These are phyloP conservation scores for Chrysoporthe austroafricana DNA, from an alignment of 2,329 filamentous ascomycete species.

Conservation along the genomic window DNA sequence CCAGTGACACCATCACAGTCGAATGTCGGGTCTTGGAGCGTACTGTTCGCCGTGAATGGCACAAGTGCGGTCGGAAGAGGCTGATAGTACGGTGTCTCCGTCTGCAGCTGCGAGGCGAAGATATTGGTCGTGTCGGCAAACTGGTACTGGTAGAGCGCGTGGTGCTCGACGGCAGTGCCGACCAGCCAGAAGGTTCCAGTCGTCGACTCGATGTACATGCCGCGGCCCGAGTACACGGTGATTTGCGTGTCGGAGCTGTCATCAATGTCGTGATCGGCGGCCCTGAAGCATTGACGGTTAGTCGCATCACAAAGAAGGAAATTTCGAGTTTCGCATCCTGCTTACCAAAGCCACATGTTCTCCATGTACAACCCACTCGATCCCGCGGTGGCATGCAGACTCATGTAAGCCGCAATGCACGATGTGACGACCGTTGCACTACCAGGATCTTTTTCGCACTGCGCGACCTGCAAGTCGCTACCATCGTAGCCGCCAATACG, in stretches of 20 bases:
- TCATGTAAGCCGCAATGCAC: conserved; percentile 45
- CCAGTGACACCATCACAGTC: conserved; percentile 40
- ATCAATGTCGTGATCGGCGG: conserved; percentile 40
- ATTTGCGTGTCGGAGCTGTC: conserved; percentile 49
- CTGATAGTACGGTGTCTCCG: conserved; percentile 74
- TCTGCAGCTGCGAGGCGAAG: conserved; percentile 67
- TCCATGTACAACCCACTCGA: conserved; percentile 47
- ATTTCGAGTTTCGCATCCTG: background rate
- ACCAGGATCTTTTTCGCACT: conserved; percentile 61
- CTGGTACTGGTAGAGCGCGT: conserved; percentile 69
- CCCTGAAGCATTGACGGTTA: conserved; percentile 27
- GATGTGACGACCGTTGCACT: conserved; percentile 34
- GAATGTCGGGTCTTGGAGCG: conserved; percentile 58
- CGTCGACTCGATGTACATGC: conserved; percentile 51
- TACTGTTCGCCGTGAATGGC: conserved; percentile 53
- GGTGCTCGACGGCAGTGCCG: conserved; percentile 68
- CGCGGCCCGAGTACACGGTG: conserved; percentile 55
- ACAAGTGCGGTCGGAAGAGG: conserved; percentile 61
- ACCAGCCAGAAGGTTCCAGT: conserved; percentile 61
- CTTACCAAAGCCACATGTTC: conserved; percentile 53
- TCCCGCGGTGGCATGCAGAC: conserved; percentile 45
- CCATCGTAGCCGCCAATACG: conserved; percentile 73
- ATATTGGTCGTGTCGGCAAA: conserved; percentile 63
- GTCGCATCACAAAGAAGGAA: background rate
- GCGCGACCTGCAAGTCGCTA: conserved; percentile 67